phyloP scores from a whole-genome alignment of 2,329 filamentous ascomycete species.

The Claviceps sp. region DNA sequence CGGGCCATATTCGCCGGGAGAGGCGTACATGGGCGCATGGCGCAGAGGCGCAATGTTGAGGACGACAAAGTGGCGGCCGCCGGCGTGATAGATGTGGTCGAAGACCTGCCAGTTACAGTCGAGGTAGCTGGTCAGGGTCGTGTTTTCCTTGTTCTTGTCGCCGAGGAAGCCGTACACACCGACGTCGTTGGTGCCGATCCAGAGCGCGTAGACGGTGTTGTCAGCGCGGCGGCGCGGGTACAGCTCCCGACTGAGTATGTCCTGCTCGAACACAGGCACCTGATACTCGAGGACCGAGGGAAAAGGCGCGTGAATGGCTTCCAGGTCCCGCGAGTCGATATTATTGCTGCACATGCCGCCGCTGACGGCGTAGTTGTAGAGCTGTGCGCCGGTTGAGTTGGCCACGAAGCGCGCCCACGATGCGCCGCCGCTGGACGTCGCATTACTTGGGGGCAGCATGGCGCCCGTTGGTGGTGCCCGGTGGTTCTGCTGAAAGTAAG shows the following conservation, averaged over 20 bases:
- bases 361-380: constrained; percentile 57
- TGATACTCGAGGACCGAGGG: constrained; percentile 51
- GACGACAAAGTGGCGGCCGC: constrained; percentile 58
- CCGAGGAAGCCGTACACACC: constrained; percentile 52
- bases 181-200: constrained; percentile 74
- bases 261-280: constrained; percentile 41
- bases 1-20: constrained; percentile 1
- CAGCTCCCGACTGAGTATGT: constrained; percentile 25
- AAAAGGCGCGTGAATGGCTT: constrained; percentile 30
- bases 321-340: constrained; percentile 43
- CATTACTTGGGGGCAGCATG: constrained; percentile 29
- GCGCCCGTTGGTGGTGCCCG: constrained; percentile 47
- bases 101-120: constrained; percentile 55
- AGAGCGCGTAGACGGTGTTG: constrained; percentile 60
- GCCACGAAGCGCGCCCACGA: constrained; percentile 57
- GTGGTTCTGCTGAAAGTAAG: constrained; percentile 50
- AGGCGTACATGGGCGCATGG: constrained; percentile 50
- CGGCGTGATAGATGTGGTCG: constrained; percentile 48
- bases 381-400: constrained; percentile 39
- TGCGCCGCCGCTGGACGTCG: constrained; percentile 50
- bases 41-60: constrained; percentile 57
- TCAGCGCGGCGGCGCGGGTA: constrained; percentile 31
- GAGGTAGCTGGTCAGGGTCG: constrained; percentile 50
- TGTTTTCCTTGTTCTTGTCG: constrained; percentile 45
- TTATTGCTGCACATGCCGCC: constrained; percentile 62